Base-by-base conservation (phyloP, 345 rosid genomes). In the Orychophragmus violaceus region DNA sequence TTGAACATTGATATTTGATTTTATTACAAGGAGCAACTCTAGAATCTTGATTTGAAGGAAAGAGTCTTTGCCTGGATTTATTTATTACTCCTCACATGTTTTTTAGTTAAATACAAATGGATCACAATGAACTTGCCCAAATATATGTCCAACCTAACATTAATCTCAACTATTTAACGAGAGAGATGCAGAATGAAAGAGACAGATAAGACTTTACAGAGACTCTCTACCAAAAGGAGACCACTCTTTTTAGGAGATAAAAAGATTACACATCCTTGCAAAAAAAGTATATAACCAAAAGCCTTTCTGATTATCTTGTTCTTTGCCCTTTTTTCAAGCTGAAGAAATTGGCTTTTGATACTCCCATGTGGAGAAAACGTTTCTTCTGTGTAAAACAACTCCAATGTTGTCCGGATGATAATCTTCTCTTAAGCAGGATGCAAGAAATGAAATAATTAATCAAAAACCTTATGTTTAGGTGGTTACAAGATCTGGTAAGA, bases 161-260 rank as follows among this genome's bases (percentile, higher is more conserved):
- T 61, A 61, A 62, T 53, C 69, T 70, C 69, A 62, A 42, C 69
- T 53, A 70, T 42, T 49, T 53, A 53, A 62, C 46, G 28, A 62
- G 23, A 29, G 42, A 49, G 68, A 52, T 5, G 19, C 41, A 36
- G 11, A 25, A 8, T 1, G 22, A 44, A 28, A 32, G 29, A 19
- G 41, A 45, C 5, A 17, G 50, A 12, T 19, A 39, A 39, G 75
- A 62, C 68, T 70, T 70, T 70, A 70, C 63, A 70, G 27, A 37
- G 55, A 52, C 36, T 28, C 46, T 51, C 44, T 69, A 37, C 41
- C 33, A 11, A 14, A 22, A 61, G 45, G 3, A 9, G 11, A 41
- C n/a, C n/a, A 41, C 11, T 50, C 1, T 8, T 13, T 16, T 50
- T 14, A 65, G 42, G 62, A 19, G 72, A 24, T 16, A n/a, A n/a